These are phyloP conservation scores for Polyrhizophydium stewartii DNA, from an alignment of 371 early-diverging fungal species.

Conservation along the genomic window DNA sequence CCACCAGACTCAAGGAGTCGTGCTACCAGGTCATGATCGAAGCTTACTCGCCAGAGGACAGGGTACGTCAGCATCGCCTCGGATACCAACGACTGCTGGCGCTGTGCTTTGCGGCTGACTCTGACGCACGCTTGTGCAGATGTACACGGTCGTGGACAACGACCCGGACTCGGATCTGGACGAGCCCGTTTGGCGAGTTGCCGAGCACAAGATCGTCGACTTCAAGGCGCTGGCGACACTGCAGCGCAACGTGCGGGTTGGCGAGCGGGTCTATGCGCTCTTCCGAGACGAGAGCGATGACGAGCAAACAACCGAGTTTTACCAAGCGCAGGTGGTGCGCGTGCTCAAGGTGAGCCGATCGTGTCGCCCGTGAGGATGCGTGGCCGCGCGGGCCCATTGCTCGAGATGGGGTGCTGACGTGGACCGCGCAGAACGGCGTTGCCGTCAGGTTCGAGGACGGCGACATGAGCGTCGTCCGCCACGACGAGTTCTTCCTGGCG, in stretches of 20 bases:
- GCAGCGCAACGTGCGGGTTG: not conserved
- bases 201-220: not conserved
- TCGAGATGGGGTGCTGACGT: too few relatives aligned
- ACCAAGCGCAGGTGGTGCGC: not conserved
- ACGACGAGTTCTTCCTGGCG: not conserved
- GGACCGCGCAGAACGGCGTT: not conserved
- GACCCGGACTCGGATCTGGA: not conserved
- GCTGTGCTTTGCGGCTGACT: too few relatives aligned
- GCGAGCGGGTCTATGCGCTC: not conserved
- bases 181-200: not conserved
- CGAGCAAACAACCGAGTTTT: constrained; percentile 1
- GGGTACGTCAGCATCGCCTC: too few relatives aligned
- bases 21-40: not conserved
- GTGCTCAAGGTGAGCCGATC: not conserved
- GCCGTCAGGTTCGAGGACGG: not conserved
- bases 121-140: not conserved
- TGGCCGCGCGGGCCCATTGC: too few relatives aligned
- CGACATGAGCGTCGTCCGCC: not conserved
- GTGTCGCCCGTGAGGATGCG: too few relatives aligned
- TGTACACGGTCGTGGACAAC: not conserved
- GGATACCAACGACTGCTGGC: too few relatives aligned
- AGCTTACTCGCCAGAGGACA: not conserved
- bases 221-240: not conserved
- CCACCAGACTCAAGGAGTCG: not conserved
- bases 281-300: not conserved